Percentiles rank a stretch among this genome's conserved stretches.
Conservation (phyloP, 768 basidiomycete genomes). For the Pleurotus djamor region DNA sequence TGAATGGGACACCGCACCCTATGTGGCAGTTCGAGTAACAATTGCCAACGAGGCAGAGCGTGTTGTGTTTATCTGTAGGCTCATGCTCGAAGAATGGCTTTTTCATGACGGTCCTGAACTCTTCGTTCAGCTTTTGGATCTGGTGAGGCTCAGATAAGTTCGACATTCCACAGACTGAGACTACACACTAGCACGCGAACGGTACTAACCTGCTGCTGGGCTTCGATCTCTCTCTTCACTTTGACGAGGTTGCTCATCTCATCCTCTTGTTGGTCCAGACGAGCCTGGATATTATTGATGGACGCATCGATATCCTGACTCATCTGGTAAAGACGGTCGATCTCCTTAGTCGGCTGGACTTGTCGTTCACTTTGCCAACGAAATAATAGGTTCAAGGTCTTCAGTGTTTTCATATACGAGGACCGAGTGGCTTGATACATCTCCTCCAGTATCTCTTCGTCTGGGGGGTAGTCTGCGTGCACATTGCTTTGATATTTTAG, state of each 20-base stretch:
- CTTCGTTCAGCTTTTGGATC: slow-evolving; percentile 6
- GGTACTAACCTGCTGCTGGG: slow-evolving; percentile 4
- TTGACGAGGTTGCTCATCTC: slow-evolving; percentile 1
- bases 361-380: slow-evolving; percentile 11
- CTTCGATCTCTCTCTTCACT: slow-evolving; percentile 3
- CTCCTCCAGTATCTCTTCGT: neutral
- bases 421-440: slow-evolving; percentile 1
- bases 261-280: slow-evolving; percentile 8
- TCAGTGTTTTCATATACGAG: slow-evolving; percentile 10
- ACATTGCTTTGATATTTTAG: slow-evolving; percentile 4
- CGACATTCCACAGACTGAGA: neutral
- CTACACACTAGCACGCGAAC: neutral
- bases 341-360: slow-evolving; percentile 13
- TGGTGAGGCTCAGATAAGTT: neutral
- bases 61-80: slow-evolving; percentile 2
- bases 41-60: slow-evolving; percentile 7
- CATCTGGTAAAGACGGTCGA: slow-evolving; percentile 10
- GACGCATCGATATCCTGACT: slow-evolving; percentile 10
- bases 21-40: slow-evolving; percentile 15
- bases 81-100: neutral
- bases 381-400: slow-evolving; percentile 11
- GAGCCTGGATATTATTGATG: slow-evolving; percentile 8
- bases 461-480: neutral
- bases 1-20: slow-evolving; percentile 8
- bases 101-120: slow-evolving; percentile 9